Base-by-base conservation (phyloP, 2,329 filamentous ascomycete species). In the Chalaropsis thielavioides region DNA sequence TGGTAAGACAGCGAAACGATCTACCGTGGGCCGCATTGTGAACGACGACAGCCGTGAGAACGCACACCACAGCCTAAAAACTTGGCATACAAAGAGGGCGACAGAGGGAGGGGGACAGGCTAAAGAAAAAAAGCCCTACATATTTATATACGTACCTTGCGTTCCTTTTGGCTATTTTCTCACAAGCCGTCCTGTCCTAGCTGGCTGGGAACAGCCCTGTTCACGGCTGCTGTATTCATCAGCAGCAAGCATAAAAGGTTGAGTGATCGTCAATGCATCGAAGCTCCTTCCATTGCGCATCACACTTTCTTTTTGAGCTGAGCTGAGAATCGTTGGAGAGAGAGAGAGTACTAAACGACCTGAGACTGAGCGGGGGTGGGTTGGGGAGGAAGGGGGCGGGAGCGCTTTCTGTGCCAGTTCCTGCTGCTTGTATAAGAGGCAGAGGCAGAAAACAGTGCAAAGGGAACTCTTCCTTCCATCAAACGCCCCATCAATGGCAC, bases 281-380 rank as follows among this genome's bases (percentile, higher is more conserved):
- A 58, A 58, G 27, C 51, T 58, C 51, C 51, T 58, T 58, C 51
- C 24, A 58, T 58, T 58, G 51, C 51, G 27, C 24, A 58, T 58
- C 51, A 58, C 51, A 58, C 51, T 58, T 38, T 58, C 17, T 58
- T 58, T n/a, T 58, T n/a, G 51, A 58, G 51, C 51, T 58, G 51
- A 58, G 51, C 46, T 51, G 22, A 27, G 46, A 24, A 17, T 24
- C 19, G 1, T 19, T 51, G 15, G 19, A 51, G 46, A 51, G 35
- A 24, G 19, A 51, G 46, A 51, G 35, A 38, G 35, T 38, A 8
- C 35, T 8, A 8, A 8, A 38, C 35, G 10, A 19, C 46, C 46
- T 27, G 46, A 51, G 46, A 51, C 24, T 49, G 44, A 46, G 17
- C 19, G 43, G 19, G 43, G 43, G 17, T 46, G n/a, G n/a, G n/a